Conservation (phyloP, 768 basidiomycete genomes). For the Punctularia strigosozonata region DNA sequence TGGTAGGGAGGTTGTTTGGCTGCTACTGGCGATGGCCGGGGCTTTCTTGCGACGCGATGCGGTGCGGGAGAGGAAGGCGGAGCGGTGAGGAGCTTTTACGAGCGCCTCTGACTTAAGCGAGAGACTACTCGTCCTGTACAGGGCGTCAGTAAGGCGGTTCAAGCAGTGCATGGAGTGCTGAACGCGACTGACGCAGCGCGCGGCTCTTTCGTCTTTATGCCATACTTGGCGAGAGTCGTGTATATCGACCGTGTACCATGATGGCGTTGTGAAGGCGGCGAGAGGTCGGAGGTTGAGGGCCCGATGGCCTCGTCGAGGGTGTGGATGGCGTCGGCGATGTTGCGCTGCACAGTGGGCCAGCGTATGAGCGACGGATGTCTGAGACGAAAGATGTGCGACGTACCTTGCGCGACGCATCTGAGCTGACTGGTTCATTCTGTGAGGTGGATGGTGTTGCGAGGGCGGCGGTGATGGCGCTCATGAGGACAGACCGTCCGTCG, state of each 20-base stretch:
- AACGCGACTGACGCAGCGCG: constrained; percentile 14
- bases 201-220: constrained; percentile 42
- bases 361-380: too few relatives aligned
- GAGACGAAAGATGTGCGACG: too few relatives aligned
- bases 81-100: constrained; percentile 54
- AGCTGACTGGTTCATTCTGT: too few relatives aligned
- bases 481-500: too few relatives aligned
- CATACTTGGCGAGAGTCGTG: constrained; percentile 70
- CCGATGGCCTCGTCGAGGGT: constrained; percentile 54
- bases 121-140: constrained; percentile 10
- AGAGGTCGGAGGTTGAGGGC: constrained; percentile 19
- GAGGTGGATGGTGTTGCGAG: too few relatives aligned
- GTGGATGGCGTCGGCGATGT: constrained; percentile 73
- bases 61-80: constrained; percentile 59
- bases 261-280: constrained; percentile 42
- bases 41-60: constrained; percentile 41
- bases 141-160: too few relatives aligned
- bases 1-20: constrained; percentile 18
- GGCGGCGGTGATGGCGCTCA: too few relatives aligned
- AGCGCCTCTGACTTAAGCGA: constrained; percentile 18
- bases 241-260: constrained; percentile 51
- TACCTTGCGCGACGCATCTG: too few relatives aligned
- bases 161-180: too few relatives aligned
- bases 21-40: constrained; percentile 25
- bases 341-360: too few relatives aligned